Conservation (phyloP, 148 eudicot species). For the Chenopodium quinoa region DNA sequence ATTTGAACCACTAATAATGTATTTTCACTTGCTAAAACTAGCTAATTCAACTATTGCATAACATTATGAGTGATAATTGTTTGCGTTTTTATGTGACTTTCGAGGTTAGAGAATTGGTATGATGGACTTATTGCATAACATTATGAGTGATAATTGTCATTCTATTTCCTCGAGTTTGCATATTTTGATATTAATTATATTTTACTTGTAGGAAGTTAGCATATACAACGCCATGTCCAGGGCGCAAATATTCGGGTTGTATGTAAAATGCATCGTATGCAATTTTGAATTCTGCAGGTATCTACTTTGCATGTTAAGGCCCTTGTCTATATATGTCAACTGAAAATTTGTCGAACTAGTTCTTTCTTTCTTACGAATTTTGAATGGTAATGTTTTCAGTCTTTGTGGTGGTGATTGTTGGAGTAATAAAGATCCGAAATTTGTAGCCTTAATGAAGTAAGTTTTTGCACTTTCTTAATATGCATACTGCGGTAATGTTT, state of each 20-base stretch:
- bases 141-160: not conserved
- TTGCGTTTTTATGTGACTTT: too few species aligned
- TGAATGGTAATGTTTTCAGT: conserved; percentile 36
- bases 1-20: too few species aligned
- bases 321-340: not conserved
- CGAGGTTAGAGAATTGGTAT: conserved; percentile 54
- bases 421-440: conserved; percentile 23
- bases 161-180: not conserved
- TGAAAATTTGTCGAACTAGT: not conserved
- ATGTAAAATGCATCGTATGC: conserved; percentile 47
- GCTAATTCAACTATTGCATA: too few species aligned
- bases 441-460: conserved; percentile 40
- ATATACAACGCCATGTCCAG: conserved; percentile 57
- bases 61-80: too few species aligned
- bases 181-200: not conserved
- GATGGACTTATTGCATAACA: not conserved
- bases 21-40: too few species aligned
- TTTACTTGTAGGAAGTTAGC: conserved; percentile 42
- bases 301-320: not conserved
- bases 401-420: conserved; percentile 52
- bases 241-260: conserved; percentile 41
- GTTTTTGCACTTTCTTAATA: conserved; percentile 45
- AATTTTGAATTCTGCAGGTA: conserved; percentile 49
- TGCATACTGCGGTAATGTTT: not conserved
- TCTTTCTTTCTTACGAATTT: not conserved